These are phyloP conservation scores for Thraustotheca clavata DNA, from an alignment of 352 stramenopile species.

Conservation along the genomic window DNA sequence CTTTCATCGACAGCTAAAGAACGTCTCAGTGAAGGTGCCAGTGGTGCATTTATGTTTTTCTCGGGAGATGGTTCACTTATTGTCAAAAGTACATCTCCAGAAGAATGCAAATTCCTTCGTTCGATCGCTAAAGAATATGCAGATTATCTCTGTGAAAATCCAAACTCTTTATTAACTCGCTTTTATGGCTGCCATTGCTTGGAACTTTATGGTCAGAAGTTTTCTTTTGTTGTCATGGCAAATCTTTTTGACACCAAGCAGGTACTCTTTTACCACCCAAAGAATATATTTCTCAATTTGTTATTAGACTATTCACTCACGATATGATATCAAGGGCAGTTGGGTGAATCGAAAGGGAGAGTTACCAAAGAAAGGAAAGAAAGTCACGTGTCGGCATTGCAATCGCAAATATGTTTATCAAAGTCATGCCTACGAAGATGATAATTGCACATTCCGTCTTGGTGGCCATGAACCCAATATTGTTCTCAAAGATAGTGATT, in stretches of 20 bases:
- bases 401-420: conserved; percentile 79
- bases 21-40: conserved; percentile 79
- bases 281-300: no score
- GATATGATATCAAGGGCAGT: conserved; percentile 88
- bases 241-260: conserved; percentile 88
- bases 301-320: conserved; percentile 77
- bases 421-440: conserved; percentile 41
- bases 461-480: conserved; percentile 83
- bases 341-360: conserved; percentile 83
- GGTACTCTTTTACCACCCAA: no score
- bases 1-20: conserved; percentile 82
- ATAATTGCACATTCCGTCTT: conserved; percentile 61
- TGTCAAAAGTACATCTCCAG: conserved; percentile 85
- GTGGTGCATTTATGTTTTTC: conserved; percentile 90
- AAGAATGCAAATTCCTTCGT: conserved; percentile 81
- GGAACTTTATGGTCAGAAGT: conserved; percentile 86
- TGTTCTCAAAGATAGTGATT: conserved; percentile 81
- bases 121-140: conserved; percentile 82
- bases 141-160: conserved; percentile 78
- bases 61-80: conserved; percentile 82
- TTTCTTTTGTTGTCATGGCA: conserved; percentile 89
- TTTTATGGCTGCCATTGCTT: conserved; percentile 89
- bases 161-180: conserved; percentile 76
- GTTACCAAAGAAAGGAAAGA: conserved; percentile 75
- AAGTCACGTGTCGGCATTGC: conserved; percentile 84